Base-by-base conservation (phyloP, 768 basidiomycete species). In the Agaricus subrufescens region DNA sequence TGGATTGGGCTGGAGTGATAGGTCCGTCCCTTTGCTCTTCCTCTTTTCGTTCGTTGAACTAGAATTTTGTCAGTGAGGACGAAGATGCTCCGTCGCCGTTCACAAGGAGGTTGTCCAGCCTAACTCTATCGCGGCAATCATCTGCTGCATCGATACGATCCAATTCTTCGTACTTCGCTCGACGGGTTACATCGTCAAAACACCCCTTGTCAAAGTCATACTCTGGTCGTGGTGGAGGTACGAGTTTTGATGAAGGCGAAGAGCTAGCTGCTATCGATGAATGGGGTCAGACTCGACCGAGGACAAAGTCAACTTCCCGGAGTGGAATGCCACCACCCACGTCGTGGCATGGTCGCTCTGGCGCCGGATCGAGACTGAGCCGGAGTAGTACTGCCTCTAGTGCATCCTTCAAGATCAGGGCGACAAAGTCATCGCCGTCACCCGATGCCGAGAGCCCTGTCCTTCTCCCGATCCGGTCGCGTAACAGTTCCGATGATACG, bases 1-100 rank as follows among this genome's bases (percentile, higher is more conserved):
- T 7, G 86, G 86, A 5, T 68, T 88, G 12, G 86, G 86, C 0
- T 88, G 86, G 86, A 86, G 85, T 61, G 86, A 88, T 61, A 86
- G 84, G 83, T 85, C 37, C 12, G 76, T 68, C 19, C 14, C 37
- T 8, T 38, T 14, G 14, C 19, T 19, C 0, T 19, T 43, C 3
- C 29, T 1, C 12, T 38, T n/a, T 10, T 46, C 29, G 53, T 25
- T 50, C 30, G 15, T 54, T 19, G 45, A 44, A 19, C 19, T 57
- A n/a, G 37, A 19, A 19, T 57, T 30, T 31, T 65, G 31, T 63
- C 66, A 86, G 85, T 54, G 86, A 87, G 72, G 86, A 87, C 67
- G 86, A 88, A 72, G 83, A 86, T 56, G 85, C 86, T 0, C 86
- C 86, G 4, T 86, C 84, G 0, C 76, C 82, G 1, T 76, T 88